phyloP scores from a whole-genome alignment of 2,329 filamentous ascomycete species.

The Colletotrichum sp. region DNA sequence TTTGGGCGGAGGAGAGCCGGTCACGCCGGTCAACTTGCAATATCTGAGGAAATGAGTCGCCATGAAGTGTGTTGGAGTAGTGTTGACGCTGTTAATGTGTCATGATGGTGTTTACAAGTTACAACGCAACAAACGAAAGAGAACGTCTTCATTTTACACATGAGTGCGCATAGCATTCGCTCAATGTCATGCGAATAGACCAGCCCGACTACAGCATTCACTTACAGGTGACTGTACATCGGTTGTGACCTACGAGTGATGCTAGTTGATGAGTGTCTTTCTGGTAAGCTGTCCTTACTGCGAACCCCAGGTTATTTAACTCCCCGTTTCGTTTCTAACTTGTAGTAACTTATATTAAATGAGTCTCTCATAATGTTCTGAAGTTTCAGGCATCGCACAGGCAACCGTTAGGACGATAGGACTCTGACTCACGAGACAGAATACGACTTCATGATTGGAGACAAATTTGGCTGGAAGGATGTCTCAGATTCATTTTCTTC shows the following conservation, averaged over 20 bases:
- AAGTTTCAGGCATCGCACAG: background rate
- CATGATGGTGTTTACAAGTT: background rate
- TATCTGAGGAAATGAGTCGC: constrained; percentile 41
- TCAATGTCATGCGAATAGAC: too few relatives aligned
- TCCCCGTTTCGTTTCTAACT: background rate
- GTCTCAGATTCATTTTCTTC: background rate
- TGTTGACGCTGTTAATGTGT: fast-evolving
- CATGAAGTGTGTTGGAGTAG: background rate
- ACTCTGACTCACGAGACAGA: background rate
- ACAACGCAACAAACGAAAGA: too few relatives aligned
- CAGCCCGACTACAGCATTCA: too few relatives aligned
- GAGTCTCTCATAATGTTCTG: background rate
- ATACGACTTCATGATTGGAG: background rate
- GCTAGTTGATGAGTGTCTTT: too few relatives aligned
- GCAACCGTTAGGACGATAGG: background rate
- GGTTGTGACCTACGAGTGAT: too few relatives aligned
- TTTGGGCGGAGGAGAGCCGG: constrained; percentile 51
- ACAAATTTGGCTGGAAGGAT: background rate
- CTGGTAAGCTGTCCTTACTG: too few relatives aligned
- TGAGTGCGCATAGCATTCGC: too few relatives aligned
- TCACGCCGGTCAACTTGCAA: constrained; percentile 69
- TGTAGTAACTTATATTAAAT: background rate
- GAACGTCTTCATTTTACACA: too few relatives aligned
- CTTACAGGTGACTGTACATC: too few relatives aligned
- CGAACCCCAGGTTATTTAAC: background rate